Evolutionary conservation across 192 early-diverging fungal species (phyloP).

Genomic region (Coemansia sp.): DNA sequence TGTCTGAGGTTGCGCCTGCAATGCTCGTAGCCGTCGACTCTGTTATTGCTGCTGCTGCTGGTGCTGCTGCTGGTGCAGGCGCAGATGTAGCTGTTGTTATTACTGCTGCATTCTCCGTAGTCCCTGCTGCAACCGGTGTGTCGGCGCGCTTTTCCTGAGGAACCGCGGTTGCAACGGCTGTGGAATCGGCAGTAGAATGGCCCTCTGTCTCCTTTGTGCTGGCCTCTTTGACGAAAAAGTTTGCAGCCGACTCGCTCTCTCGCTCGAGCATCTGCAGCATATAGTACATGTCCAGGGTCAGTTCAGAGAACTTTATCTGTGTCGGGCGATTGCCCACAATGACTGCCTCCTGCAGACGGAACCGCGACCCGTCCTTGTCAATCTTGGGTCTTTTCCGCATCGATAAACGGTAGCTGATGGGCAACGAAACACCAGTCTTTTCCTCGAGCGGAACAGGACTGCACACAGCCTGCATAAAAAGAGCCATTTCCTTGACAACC

Average conservation of each 20-base stretch:
- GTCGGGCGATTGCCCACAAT: constrained; percentile 93
- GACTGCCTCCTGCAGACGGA: constrained; percentile 89
- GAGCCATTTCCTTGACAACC: constrained; percentile 74
- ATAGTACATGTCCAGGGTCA: constrained; percentile 96
- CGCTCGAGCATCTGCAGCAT: constrained; percentile 89
- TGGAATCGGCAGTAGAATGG: background rate
- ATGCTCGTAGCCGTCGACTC: background rate
- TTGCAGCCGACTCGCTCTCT: constrained; percentile 20
- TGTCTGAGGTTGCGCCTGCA: background rate
- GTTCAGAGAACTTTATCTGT: constrained; percentile 97
- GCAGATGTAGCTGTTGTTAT: too few relatives aligned
- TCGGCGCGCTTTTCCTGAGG: too few relatives aligned
- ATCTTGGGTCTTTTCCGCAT: constrained; percentile 13
- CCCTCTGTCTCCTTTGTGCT: background rate
- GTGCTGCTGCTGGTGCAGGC: background rate
- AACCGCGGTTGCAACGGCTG: too few relatives aligned
- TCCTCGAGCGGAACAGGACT: constrained; percentile 41
- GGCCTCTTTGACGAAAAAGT: background rate
- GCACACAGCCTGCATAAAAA: constrained; percentile 79
- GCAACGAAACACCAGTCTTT: constrained; percentile 21
- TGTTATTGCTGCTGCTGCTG: background rate
- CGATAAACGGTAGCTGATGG: constrained; percentile 25
- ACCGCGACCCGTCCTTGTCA: constrained; percentile 28
- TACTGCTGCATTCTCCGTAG: background rate
- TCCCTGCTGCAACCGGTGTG: too few relatives aligned